phyloP scores from a whole-genome alignment of 805 yeast species.

The Candida taoyuanica region DNA sequence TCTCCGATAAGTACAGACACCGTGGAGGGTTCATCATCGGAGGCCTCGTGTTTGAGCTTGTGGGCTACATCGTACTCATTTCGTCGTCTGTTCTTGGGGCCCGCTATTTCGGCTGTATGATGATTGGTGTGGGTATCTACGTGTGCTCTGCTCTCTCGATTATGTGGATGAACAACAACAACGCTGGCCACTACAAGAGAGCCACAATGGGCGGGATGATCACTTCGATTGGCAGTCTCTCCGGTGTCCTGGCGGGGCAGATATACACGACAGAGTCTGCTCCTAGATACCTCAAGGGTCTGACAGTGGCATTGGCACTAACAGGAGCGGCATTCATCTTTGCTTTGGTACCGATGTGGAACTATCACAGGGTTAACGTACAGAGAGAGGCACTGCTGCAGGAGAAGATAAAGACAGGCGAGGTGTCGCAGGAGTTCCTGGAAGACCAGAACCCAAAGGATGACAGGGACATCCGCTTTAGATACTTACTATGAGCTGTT shows the following conservation, averaged over 20 bases:
- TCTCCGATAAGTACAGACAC: slow-evolving; percentile 28
- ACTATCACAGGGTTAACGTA: slow-evolving; percentile 15
- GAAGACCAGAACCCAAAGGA: slow-evolving; percentile 21
- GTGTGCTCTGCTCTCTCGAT: slow-evolving; percentile 36
- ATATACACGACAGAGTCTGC: slow-evolving; percentile 35
- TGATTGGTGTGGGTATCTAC: slow-evolving; percentile 35
- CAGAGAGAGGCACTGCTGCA: slow-evolving; percentile 12
- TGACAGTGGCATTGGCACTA: slow-evolving; percentile 21
- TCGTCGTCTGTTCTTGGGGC: slow-evolving; percentile 31
- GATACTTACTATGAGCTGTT: slow-evolving; percentile 10
- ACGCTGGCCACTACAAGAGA: slow-evolving; percentile 36
- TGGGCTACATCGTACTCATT: slow-evolving; percentile 32
- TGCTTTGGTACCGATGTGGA: slow-evolving; percentile 17
- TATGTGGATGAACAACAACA: slow-evolving; percentile 38
- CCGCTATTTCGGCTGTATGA: slow-evolving; percentile 35
- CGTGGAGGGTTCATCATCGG: slow-evolving; percentile 34
- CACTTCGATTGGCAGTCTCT: slow-evolving; percentile 32
- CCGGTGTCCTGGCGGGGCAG: slow-evolving; percentile 37
- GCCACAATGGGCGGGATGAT: slow-evolving; percentile 37
- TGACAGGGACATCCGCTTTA: slow-evolving; percentile 21
- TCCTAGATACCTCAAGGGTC: slow-evolving; percentile 34
- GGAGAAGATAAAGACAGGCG: slow-evolving; percentile 6
- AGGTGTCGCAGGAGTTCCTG: slow-evolving; percentile 9
- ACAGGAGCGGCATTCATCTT: slow-evolving; percentile 23
- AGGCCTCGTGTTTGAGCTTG: slow-evolving; percentile 29